These are phyloP conservation scores for Sporothrix luriei DNA, from an alignment of 2,329 filamentous ascomycete species.

Conservation along the genomic window DNA sequence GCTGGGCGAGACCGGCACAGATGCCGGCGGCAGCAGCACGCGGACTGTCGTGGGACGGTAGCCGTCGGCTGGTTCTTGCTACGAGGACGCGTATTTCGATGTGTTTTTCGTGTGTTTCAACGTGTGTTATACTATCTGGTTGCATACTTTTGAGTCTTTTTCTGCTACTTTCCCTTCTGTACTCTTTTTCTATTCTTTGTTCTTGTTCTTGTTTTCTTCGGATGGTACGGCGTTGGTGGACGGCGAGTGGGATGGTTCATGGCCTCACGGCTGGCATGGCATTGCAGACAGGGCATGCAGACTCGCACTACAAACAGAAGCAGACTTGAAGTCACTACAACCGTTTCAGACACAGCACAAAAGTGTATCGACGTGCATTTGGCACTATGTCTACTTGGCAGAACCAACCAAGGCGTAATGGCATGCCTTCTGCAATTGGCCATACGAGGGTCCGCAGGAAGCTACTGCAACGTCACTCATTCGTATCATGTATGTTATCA, in stretches of 20 bases:
- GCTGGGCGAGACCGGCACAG: slow-evolving; percentile 13
- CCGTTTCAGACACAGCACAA: too few species aligned
- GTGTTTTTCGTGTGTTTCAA: not conserved
- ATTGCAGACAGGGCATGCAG: too few species aligned
- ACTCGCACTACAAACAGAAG: too few species aligned
- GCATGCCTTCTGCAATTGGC: not conserved
- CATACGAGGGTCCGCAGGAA: too few species aligned
- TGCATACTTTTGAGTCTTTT: not conserved
- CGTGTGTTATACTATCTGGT: not conserved
- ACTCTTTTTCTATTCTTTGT: not conserved
- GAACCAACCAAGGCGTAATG: not conserved
- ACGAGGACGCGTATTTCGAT: not conserved
- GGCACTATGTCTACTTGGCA: not conserved
- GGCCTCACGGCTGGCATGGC: too few species aligned
- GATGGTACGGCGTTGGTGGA: too few species aligned
- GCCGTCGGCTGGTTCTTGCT: not conserved
- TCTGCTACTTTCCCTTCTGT: not conserved
- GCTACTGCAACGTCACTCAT: not conserved
- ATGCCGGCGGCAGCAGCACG: slow-evolving; percentile 34
- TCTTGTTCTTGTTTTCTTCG: too few species aligned
- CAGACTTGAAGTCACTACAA: too few species aligned
- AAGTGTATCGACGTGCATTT: too few species aligned
- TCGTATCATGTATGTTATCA: slow-evolving; percentile 2
- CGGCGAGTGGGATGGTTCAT: too few species aligned
- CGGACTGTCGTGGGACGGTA: slow-evolving; percentile 31